A percentile compares a stretch with the other conserved stretches of the same genome.
Conservation (phyloP, 192 early-diverging fungal genomes). For the Coemansia sp. region DNA sequence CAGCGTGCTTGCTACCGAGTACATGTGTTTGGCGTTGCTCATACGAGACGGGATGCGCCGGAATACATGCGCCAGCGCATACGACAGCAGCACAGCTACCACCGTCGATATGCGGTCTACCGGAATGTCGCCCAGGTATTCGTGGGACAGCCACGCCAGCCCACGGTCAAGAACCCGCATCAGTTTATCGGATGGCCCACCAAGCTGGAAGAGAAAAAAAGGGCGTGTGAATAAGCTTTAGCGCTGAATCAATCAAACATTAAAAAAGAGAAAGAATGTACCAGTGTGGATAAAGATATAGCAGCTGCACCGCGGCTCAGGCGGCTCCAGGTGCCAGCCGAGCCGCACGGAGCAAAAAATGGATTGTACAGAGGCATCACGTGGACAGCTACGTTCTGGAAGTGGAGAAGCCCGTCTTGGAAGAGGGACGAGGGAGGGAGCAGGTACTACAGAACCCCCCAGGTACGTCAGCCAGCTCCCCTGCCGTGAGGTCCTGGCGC, state of each 20-base stretch:
- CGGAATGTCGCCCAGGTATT: constrained; percentile 52
- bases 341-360: background rate
- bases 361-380: background rate
- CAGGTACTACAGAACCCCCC: too few relatives aligned
- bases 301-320: too few relatives aligned
- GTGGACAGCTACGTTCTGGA: too few relatives aligned
- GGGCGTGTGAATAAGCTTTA: background rate
- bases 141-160: constrained; percentile 22
- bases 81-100: constrained; percentile 56
- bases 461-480: too few relatives aligned
- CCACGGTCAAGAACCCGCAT: constrained; percentile 33
- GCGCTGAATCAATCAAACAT: background rate
- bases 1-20: constrained; percentile 56
- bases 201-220: background rate
- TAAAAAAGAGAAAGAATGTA: background rate
- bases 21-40: constrained; percentile 54
- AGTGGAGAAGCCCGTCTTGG: too few relatives aligned
- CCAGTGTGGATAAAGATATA: too few relatives aligned
- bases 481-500: too few relatives aligned
- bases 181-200: too few relatives aligned
- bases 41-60: constrained; percentile 55
- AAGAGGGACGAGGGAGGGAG: too few relatives aligned
- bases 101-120: constrained; percentile 62
- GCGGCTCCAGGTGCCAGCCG: too few relatives aligned
- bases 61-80: constrained; percentile 58